A percentile compares a stretch with the other conserved stretches of the same genome.
These are phyloP conservation scores for Phialophora tarda DNA, from an alignment of 2,329 filamentous ascomycete species.

Conservation along the genomic window DNA sequence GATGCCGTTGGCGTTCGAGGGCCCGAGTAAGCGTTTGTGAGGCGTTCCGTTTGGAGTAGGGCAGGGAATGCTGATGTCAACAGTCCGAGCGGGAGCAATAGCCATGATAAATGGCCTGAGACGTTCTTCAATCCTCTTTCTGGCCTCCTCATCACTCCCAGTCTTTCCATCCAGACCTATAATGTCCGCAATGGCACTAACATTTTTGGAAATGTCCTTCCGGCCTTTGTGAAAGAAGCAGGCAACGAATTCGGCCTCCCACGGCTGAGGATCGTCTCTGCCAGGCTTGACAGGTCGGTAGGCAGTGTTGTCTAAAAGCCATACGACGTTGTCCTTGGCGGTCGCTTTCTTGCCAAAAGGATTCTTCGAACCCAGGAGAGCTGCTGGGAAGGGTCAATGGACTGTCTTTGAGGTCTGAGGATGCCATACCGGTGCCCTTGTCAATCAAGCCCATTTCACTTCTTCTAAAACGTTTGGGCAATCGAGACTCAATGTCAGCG, in stretches of 20 bases:
- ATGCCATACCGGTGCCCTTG: slow-evolving; percentile 36
- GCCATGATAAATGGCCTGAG: slow-evolving; percentile 74
- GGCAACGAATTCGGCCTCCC: slow-evolving; percentile 83
- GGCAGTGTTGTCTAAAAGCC: slow-evolving; percentile 90
- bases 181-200: slow-evolving; percentile 71
- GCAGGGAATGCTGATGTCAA: slow-evolving; percentile 65
- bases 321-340: slow-evolving; percentile 72
- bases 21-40: slow-evolving; percentile 64
- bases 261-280: slow-evolving; percentile 52
- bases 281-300: slow-evolving; percentile 58
- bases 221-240: slow-evolving; percentile 79
- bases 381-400: slow-evolving; percentile 22
- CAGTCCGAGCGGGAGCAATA: slow-evolving; percentile 71
- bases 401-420: neutral
- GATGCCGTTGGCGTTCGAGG: slow-evolving; percentile 74
- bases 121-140: slow-evolving; percentile 65
- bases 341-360: slow-evolving; percentile 66
- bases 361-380: slow-evolving; percentile 53
- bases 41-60: slow-evolving; percentile 52
- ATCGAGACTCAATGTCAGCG: slow-evolving; percentile 33
- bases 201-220: slow-evolving; percentile 68
- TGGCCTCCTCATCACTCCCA: slow-evolving; percentile 59
- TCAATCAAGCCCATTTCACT: slow-evolving; percentile 39
- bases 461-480: slow-evolving; percentile 39
- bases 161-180: slow-evolving; percentile 68